Percentiles rank a stretch among this genome's conserved stretches.
These are phyloP conservation scores for Lachancea mirantina DNA, from an alignment of 805 yeast genomes.

Conservation along the genomic window DNA sequence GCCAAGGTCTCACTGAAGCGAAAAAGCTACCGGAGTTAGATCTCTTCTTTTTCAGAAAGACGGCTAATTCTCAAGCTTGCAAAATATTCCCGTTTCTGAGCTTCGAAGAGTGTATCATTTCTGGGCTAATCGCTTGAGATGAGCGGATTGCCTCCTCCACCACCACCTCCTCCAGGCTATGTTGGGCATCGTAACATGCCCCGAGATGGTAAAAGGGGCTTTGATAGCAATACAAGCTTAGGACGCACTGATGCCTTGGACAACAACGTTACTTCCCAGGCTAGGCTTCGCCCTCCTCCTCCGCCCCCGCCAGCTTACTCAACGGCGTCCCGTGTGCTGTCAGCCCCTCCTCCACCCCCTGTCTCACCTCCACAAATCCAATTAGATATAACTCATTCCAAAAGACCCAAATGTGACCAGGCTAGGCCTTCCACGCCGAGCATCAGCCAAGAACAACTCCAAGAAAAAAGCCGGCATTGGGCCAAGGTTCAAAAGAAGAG, in stretches of 20 bases:
- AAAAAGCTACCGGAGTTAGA: no score
- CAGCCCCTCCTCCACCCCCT: conserved; percentile 26
- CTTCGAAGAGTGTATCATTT: no score
- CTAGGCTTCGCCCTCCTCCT: conserved; percentile 9
- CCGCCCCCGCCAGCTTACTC: conserved; percentile 31
- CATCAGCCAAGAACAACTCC: conserved; percentile 19
- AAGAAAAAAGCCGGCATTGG: conserved; percentile 44
- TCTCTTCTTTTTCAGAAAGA: no score
- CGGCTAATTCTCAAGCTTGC: no score
- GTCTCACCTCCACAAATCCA: conserved; percentile 3
- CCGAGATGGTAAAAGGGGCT: no score
- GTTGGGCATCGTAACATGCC: no score
- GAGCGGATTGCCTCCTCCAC: conserved; percentile 21
- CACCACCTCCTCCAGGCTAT: conserved; percentile 20
- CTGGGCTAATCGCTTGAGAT: no score
- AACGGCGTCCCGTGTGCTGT: conserved; percentile 19
- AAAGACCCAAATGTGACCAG: background rate
- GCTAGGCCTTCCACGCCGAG: conserved; percentile 4
- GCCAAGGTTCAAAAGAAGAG: conserved; percentile 52
- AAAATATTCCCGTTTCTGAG: no score
- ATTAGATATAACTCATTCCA: background rate
- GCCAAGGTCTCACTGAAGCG: no score
- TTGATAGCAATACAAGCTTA: no score
- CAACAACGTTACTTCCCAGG: background rate
- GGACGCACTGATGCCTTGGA: no score